Base-by-base conservation (phyloP, 2,329 filamentous ascomycete species). In the Pseudogymnoascus sp. region DNA sequence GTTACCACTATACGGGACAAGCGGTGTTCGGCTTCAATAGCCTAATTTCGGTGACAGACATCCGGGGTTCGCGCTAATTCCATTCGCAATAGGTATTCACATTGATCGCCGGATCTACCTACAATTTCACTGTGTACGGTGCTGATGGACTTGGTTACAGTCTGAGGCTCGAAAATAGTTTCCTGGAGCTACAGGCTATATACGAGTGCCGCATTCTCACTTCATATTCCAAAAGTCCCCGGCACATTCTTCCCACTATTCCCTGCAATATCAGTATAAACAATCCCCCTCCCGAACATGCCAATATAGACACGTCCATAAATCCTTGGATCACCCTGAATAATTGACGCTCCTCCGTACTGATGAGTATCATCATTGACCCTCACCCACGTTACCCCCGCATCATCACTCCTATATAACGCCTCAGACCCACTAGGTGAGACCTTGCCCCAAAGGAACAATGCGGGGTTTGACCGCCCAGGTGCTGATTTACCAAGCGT, bases 261-360 rank as follows among this genome's bases (percentile, higher is more conserved):
- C 23, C 59, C 62, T 23, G 21, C 62, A 63, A 66, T 63, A 62
- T 65, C 63, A 16, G 65, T 50, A 60, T 66, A 66, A 6, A 65
- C 33, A 62, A 66, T 66, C 0, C 65, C 65, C 5, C 65, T 56
- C 8, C 65, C 63, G 60, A 65, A 65, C 8, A 61, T 65, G 1
- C 63, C 65, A 10, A 63, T 44, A 37, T 65, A 66, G 16, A 65
- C 65, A n/a, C 65, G 53, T 23, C 65, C 65, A 37, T 64, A 66
- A 1, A 65, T 56, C 31, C 64, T 47, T 16, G 63, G 56, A 56
- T 66, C 65, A 50, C 50, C 65, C 7, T 44, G 38, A 21, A 65
- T 64, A 21, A 65, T 42, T 4, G 31, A 40, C 6, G 64, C 60
- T 23, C 65, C 60, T 38, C 65, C 63, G 37, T 65, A 66, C 53